Base-by-base conservation (phyloP, 805 yeast genomes). In the Candida saitoana region DNA sequence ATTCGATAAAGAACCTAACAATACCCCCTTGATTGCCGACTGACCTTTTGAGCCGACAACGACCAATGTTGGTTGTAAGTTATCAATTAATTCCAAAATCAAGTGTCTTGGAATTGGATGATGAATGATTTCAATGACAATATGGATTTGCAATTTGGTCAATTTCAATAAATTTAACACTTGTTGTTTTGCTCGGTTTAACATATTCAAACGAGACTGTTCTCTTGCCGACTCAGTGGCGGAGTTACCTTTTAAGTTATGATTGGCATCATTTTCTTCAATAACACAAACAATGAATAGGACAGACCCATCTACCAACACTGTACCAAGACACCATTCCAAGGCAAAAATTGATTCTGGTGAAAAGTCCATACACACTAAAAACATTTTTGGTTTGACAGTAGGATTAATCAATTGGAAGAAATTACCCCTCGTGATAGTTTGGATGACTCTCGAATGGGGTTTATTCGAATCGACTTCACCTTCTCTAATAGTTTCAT, bases 251-350 rank as follows among this genome's bases (percentile, higher is more conserved):
- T 70, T 70, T 48, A 69, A 54, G 41, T 66, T 63, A 48, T 68
- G 74, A 49, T 69, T 67, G 41, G 48, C 50, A 46, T 69, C 74
- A 47, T 59, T 69, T 15, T 69, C 75, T 50, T 76, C 82, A 43
- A 74, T 70, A 9, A 77, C 82, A 49, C 77, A 76, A 18, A 87
- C 79, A 16, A 87, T 77, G 57, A 85, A 87, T 41, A 89, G 62
- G 0, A 89, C 87, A 41, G 88, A 84, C 0, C 93, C 93, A 54
- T 87, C 89, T 17, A 82, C 84, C 36, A 89, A 70, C 0, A 88
- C 83, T 0, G 95, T 78, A 2, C 97, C 97, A 50, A 90, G 71
- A 34, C 89, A 78, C 85, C 96, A 89, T 54, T 87, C 93, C 17
- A 90, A 69, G 0, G 96, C 93, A 60, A 84, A 85, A 30, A 74